Base-by-base conservation (phyloP, 2,329 filamentous ascomycete species). In the Penicillium sp. region DNA sequence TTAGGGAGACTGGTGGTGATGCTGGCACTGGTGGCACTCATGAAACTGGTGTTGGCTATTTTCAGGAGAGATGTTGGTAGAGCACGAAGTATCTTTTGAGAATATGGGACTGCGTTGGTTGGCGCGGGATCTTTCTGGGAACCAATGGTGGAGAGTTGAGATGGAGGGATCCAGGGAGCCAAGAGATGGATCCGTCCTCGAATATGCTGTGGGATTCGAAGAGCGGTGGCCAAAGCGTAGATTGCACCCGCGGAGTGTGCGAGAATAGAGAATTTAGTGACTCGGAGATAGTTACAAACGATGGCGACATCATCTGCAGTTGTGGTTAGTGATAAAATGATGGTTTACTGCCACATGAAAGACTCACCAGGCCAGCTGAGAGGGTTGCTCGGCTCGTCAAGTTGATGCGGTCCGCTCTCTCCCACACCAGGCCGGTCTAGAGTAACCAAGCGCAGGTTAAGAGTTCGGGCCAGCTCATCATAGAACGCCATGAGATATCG, bases 181-280 rank as follows among this genome's bases (percentile, higher is more conserved):
- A 99, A 81, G 2, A 99, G 82, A 71, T 99, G 94, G 49, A 99
- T 94, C 47, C 90, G 87, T 18, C 94, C 94, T 5, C 92, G 87
- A 55, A 99, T 95, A 66, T 96, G 90, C 64, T 96, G 92, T 4
- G 94, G 94, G 83, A 99, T 95, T 40, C 94, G 89, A 40, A 99
- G 79, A 0, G 94, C 94, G 0, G 94, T 97, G 0, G 94, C 94
- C 16, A 99, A 81, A 2, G 94, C 94, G 67, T 99, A 99, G 46
- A 99, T 95, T n/a, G 94, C 92, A 14, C 94, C 94, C 0, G 94
- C 94, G 0, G 92, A 97, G 71, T 99, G 94, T 2, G 94, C 94
- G 1, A 99, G 81, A 18, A 99, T 89, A 6, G 92, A 97, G 68
- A 99, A 99, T 61, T 96, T 95, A 10, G 87, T 94, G 57, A 99